Conservation (phyloP, 352 stramenopile species). For the Phytophthora pini region DNA sequence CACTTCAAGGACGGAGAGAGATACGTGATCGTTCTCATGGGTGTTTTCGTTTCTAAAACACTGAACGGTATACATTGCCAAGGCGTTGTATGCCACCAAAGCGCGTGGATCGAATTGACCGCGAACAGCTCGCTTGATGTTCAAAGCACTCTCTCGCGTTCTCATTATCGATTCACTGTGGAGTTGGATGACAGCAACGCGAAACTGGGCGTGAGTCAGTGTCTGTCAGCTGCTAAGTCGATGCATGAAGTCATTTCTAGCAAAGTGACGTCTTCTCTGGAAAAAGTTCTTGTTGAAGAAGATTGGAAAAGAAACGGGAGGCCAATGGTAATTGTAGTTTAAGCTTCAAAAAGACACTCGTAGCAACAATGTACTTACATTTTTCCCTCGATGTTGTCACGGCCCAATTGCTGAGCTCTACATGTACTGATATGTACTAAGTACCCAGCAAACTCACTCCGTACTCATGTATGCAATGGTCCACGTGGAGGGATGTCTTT, state of each 20-base stretch:
- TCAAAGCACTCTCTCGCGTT: not conserved
- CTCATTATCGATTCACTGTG: not conserved
- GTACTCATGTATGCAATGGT: too few species aligned
- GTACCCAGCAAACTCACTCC: too few species aligned
- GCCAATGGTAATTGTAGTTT: not conserved
- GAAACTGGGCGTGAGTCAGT: too few species aligned
- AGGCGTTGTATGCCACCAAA: not conserved
- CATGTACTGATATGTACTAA: too few species aligned
- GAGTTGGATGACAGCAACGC: not conserved
- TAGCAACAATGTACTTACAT: too few species aligned
- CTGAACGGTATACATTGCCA: not conserved
- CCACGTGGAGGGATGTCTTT: too few species aligned
- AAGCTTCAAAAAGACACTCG: not conserved
- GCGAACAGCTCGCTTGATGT: not conserved
- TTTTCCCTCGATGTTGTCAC: too few species aligned
- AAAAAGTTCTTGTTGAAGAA: not conserved
- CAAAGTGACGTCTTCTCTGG: not conserved
- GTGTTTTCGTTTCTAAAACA: not conserved
- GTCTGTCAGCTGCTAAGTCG: not conserved
- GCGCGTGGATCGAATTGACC: not conserved
- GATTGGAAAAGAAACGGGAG: not conserved
- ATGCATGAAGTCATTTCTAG: not conserved
- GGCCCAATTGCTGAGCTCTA: too few species aligned
- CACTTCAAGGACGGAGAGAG: not conserved
- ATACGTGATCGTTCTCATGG: not conserved